Evolutionary conservation across 1,139 yeast genomes (phyloP).

Genomic region (Suhomyces coccinellae): DNA sequence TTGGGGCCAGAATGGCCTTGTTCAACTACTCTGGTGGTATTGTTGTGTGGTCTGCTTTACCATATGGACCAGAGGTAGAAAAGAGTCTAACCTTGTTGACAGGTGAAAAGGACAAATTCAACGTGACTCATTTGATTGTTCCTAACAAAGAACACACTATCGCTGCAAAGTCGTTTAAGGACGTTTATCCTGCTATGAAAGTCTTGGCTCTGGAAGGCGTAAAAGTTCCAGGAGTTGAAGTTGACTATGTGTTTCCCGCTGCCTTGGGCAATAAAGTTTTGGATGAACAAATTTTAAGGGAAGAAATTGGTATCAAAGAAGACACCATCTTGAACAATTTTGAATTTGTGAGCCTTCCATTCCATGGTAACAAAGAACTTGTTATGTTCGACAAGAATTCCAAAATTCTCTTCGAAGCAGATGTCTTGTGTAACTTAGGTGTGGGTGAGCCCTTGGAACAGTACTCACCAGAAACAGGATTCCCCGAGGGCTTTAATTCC

Average conservation of each 20-base stretch:
- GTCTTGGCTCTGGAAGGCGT: conserved; percentile 50
- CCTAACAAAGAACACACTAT: conserved; percentile 60
- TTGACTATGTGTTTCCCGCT: conserved; percentile 37
- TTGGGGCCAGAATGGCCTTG: conserved; percentile 67
- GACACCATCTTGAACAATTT: conserved; percentile 21
- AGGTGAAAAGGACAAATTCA: conserved; percentile 26
- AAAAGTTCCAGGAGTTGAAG: conserved; percentile 21
- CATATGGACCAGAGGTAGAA: conserved; percentile 50
- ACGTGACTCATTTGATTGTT: conserved; percentile 45
- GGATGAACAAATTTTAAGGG: conserved; percentile 21
- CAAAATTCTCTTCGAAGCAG: conserved; percentile 26
- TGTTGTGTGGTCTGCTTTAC: conserved; percentile 63
- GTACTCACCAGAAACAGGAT: conserved; percentile 23
- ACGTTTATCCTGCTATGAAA: conserved; percentile 46
- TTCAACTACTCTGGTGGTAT: conserved; percentile 40
- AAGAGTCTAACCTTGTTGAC: conserved; percentile 39
- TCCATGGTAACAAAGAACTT: conserved; percentile 24
- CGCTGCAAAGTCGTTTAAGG: conserved; percentile 55
- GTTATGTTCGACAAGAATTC: conserved; percentile 23
- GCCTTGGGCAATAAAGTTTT: conserved; percentile 30
- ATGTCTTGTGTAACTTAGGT: conserved; percentile 25
- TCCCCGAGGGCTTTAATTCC: conserved; percentile 19
- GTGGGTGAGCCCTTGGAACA: conserved; percentile 22
- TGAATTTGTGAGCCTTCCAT: conserved; percentile 27
- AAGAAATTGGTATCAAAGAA: conserved; percentile 24